phyloP scores from a whole-genome alignment of 2,329 filamentous ascomycete genomes.

The Colletotrichum euphorbiae region DNA sequence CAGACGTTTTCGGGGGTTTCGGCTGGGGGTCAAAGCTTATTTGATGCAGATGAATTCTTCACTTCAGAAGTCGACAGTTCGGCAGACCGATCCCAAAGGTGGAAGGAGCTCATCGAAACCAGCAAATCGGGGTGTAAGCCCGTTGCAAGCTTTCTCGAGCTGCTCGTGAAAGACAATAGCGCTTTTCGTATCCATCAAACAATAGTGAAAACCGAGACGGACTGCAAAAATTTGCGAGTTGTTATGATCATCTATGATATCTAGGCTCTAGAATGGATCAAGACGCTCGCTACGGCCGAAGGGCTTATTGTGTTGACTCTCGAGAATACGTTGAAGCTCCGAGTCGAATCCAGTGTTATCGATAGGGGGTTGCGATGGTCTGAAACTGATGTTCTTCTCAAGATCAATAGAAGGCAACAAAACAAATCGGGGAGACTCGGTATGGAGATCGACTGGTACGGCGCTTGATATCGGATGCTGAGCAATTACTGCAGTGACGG shows the following conservation, averaged over 20 bases:
- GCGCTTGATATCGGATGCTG: not conserved
- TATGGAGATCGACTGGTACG: not conserved
- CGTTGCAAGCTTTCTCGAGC: not conserved
- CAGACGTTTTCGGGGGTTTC: not conserved
- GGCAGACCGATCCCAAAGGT: not conserved
- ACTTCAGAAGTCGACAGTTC: not conserved
- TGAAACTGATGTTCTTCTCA: not conserved
- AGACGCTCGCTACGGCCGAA: not conserved
- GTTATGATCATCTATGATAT: not conserved
- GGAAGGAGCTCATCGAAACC: not conserved
- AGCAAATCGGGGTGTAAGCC: not conserved
- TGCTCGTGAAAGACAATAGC: not conserved
- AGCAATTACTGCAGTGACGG: not conserved
- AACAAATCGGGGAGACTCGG: not conserved
- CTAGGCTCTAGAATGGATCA: not conserved
- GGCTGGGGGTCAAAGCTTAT: not conserved
- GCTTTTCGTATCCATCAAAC: not conserved
- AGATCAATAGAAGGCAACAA: not conserved
- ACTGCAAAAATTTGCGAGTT: not conserved
- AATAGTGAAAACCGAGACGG: not conserved
- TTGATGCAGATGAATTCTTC: not conserved
- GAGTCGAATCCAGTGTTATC: not conserved
- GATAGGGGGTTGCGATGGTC: not conserved
- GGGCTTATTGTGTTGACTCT: not conserved
- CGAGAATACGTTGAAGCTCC: not conserved